Conservation (phyloP, 768 basidiomycete genomes). For the Kwoniella sp. region DNA sequence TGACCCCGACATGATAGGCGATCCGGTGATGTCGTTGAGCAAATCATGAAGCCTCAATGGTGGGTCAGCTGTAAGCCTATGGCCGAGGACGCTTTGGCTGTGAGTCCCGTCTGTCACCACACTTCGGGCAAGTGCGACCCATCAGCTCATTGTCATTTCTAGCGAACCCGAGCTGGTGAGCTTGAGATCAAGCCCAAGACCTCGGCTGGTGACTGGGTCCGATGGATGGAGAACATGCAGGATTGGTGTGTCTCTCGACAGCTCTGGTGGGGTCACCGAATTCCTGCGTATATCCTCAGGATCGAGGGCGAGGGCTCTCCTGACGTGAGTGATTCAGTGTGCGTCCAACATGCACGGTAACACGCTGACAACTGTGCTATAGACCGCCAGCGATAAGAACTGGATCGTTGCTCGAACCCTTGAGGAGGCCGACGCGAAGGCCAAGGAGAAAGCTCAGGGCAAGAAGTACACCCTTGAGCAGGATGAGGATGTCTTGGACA, state of each 20-base stretch:
- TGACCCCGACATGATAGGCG: slow-evolving; percentile 63
- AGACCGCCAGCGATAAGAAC: slow-evolving; percentile 71
- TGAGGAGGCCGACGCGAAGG: slow-evolving; percentile 76
- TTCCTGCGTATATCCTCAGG: slow-evolving; percentile 88
- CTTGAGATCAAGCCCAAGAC: slow-evolving; percentile 77
- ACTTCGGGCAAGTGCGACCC: not conserved
- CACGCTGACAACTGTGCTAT: not conserved
- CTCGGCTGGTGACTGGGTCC: slow-evolving; percentile 91
- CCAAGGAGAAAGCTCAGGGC: slow-evolving; percentile 66
- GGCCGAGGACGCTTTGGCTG: slow-evolving; percentile 85
- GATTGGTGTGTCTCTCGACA: slow-evolving; percentile 99
- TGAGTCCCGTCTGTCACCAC: slow-evolving; percentile 47
- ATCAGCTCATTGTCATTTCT: not conserved
- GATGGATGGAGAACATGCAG: slow-evolving; percentile 92
- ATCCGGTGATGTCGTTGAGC: slow-evolving; percentile 95
- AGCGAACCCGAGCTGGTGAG: slow-evolving; percentile 90
- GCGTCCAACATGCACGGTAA: too few relatives aligned
- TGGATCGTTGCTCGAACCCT: slow-evolving; percentile 92
- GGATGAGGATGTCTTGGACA: slow-evolving; percentile 96
- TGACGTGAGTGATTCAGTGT: slow-evolving; percentile 59
- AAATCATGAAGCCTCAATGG: slow-evolving; percentile 96
- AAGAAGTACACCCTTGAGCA: slow-evolving; percentile 76
- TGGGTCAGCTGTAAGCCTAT: slow-evolving; percentile 93
- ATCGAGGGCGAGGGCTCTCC: slow-evolving; percentile 74
- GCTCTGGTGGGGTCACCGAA: slow-evolving; percentile 98